Conservation (phyloP, 352 stramenopile species). For the Phytophthora agathidicida region DNA sequence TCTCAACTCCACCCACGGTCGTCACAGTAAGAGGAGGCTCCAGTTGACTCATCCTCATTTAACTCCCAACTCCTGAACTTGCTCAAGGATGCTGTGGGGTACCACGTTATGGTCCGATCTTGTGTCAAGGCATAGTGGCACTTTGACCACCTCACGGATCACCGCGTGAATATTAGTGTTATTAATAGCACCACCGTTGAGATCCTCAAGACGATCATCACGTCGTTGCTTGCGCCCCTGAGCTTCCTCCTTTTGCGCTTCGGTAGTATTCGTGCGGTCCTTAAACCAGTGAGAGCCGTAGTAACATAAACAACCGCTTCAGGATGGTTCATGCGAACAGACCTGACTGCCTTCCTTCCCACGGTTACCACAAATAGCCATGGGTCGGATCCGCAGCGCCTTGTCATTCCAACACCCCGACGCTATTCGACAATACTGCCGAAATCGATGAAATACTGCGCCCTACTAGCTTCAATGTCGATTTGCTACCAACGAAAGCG, state of each 20-base stretch:
- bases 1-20: background rate
- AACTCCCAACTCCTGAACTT: background rate
- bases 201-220: background rate
- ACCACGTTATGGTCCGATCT: slow-evolving; percentile 2
- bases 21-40: background rate
- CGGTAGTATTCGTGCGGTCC: background rate
- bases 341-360: too few relatives aligned
- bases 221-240: background rate
- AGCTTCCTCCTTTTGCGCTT: background rate
- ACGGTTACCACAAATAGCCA: background rate
- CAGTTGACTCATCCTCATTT: background rate
- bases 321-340: background rate
- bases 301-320: background rate
- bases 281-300: background rate
- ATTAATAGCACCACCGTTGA: background rate
- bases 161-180: background rate
- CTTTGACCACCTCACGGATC: background rate
- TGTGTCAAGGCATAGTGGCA: background rate
- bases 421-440: background rate
- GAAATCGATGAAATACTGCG: slow-evolving; percentile 1
- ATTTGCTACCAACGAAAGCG: too few relatives aligned
- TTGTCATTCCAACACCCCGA: background rate
- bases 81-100: background rate
- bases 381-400: background rate
- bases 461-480: background rate